Evolutionary conservation across 768 basidiomycete species (phyloP).

Genomic region (Dioszegia hungarica): DNA sequence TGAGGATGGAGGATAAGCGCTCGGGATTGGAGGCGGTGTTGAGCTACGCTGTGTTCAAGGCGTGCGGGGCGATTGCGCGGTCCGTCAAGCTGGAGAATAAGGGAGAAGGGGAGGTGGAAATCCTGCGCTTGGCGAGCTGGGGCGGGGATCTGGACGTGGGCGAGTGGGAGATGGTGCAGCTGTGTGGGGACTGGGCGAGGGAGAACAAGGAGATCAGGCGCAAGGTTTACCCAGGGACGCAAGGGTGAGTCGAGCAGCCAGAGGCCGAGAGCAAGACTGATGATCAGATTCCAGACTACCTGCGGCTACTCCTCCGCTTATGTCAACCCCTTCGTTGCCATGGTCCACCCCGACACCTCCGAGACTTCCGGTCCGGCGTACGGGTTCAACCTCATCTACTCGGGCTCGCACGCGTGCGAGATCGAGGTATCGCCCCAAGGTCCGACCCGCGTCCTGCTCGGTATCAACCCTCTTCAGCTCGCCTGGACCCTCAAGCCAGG

Average conservation of each 20-base stretch:
- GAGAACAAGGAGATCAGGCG: constrained; percentile 14
- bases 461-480: constrained; percentile 30
- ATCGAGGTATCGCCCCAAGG: constrained; percentile 17
- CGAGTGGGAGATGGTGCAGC: constrained; percentile 27
- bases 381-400: constrained; percentile 31
- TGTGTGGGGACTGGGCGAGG: constrained; percentile 29
- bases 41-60: constrained; percentile 24
- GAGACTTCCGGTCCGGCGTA: constrained; percentile 21
- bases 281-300: constrained; percentile 14
- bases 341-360: constrained; percentile 13
- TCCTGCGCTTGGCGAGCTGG: constrained; percentile 19
- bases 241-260: constrained; percentile 15
- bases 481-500: constrained; percentile 17
- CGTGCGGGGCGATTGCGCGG: constrained; percentile 14
- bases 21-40: constrained; percentile 11
- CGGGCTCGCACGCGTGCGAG: constrained; percentile 16
- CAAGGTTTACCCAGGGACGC: constrained; percentile 19
- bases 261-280: neutral
- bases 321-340: constrained; percentile 31
- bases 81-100: constrained; percentile 13
- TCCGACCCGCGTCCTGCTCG: constrained; percentile 17
- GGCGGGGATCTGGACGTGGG: constrained; percentile 14
- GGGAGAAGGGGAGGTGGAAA: constrained; percentile 8
- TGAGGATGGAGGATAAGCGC: constrained; percentile 15
- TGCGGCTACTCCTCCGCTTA: constrained; percentile 27